These are phyloP conservation scores for Monosporozyma aerobia DNA, from an alignment of 805 yeast genomes.

Conservation along the genomic window DNA sequence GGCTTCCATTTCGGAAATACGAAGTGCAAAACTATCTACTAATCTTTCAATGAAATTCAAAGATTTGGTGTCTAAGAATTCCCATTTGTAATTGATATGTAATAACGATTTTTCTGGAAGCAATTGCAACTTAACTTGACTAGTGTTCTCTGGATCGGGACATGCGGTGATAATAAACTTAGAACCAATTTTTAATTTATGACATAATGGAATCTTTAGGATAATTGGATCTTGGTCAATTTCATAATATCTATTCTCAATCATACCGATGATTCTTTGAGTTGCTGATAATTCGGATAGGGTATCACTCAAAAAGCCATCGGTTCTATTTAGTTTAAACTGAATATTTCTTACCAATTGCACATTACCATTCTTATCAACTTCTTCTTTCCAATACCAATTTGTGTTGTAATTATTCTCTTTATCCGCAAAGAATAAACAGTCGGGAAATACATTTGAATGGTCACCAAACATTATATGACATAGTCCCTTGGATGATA, in stretches of 20 bases:
- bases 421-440: constrained; percentile 11
- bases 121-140: constrained; percentile 3
- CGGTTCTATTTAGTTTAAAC: constrained; percentile 23
- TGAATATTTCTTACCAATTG: constrained; percentile 20
- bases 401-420: constrained; percentile 31
- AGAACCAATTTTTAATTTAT: constrained; percentile 28
- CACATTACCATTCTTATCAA: constrained; percentile 3
- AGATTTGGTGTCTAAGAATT: constrained; percentile 3
- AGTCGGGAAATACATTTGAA: constrained; percentile 39
- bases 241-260: constrained; percentile 47
- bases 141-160: constrained; percentile 5
- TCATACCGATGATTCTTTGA: constrained; percentile 45
- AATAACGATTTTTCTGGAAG: constrained; percentile 7
- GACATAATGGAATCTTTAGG: constrained; percentile 40
- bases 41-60: constrained; percentile 8
- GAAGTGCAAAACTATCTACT: constrained; percentile 3
- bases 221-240: constrained; percentile 42
- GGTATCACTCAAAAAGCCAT: constrained; percentile 11
- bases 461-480: constrained; percentile 74
- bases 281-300: constrained; percentile 8
- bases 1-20: constrained; percentile 7
- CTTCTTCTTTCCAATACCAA: constrained; percentile 14
- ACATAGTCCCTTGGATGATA: constrained; percentile 73
- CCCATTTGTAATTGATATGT: constrained; percentile 9
- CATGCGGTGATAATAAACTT: constrained; percentile 19